These are phyloP conservation scores for Nigrograna mackinnonii DNA, from an alignment of 2,329 filamentous ascomycete genomes.

Conservation along the genomic window DNA sequence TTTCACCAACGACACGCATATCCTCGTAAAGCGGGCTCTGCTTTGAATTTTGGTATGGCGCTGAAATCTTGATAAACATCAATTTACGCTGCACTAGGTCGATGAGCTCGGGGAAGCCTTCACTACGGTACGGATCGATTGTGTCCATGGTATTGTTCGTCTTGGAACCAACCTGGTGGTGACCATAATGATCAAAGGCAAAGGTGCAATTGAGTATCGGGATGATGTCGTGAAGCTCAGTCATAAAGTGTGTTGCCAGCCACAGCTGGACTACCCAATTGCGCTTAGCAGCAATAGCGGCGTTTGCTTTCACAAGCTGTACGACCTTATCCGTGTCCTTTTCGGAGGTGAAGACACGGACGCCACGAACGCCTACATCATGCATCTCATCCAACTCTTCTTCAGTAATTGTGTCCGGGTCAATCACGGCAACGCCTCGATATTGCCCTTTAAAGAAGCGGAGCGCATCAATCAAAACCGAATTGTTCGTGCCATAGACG, in stretches of 20 bases:
- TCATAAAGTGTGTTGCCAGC: conserved; percentile 57
- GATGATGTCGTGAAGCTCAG: too few species aligned
- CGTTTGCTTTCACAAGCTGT: conserved; percentile 56
- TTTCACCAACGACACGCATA: background rate
- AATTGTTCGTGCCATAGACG: conserved; percentile 65
- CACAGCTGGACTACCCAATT: conserved; percentile 64
- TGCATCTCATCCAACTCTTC: conserved; percentile 56
- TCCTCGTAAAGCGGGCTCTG: too few species aligned
- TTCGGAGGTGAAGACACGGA: conserved; percentile 51
- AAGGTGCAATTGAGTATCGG: conserved; percentile 52
- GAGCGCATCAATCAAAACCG: conserved; percentile 60
- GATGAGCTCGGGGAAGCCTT: background rate
- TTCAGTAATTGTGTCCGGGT: conserved; percentile 45
- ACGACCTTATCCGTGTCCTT: conserved; percentile 47
- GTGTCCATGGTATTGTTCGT: conserved; percentile 6
- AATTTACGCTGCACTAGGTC: background rate
- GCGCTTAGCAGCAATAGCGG: conserved; percentile 52
- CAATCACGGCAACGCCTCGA: conserved; percentile 61
- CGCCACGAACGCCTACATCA: conserved; percentile 59
- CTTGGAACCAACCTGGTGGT: too few species aligned
- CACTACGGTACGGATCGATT: background rate
- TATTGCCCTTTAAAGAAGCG: conserved; percentile 50
- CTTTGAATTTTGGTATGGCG: background rate
- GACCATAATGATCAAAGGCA: conserved; percentile 62
- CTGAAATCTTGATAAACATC: background rate